phyloP scores from a whole-genome alignment of 129 eudicot species.

The carrot (Daucus carota) region DH1_v3.0 NC_030381.2:48377001-48377500 shows the following conservation, averaged over 20 bases:
- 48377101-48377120: neutral
- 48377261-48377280: slow-evolving; percentile 34
- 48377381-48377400: neutral
- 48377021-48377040: neutral
- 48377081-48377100: too few species aligned
- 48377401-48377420: neutral
- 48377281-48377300: slow-evolving; percentile 37
- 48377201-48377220: slow-evolving; percentile 17
- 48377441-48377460: slow-evolving; percentile 51
- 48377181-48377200: neutral
- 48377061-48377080: too few species aligned
- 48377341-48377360: neutral
- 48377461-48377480: slow-evolving; percentile 32
- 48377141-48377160: neutral
- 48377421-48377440: slow-evolving; percentile 54
- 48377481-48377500: neutral
- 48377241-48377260: slow-evolving; percentile 42
- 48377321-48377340: slow-evolving; percentile 44
- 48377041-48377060: too few species aligned
- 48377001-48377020: neutral
- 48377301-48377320: slow-evolving; percentile 42
- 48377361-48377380: neutral
- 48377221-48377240: slow-evolving; percentile 34
- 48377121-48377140: neutral
- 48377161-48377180: neutral